Percentiles rank a stretch among this genome's conserved stretches.
phyloP scores from a whole-genome alignment of 2,329 filamentous ascomycete species.

The Botryotinia narcissicola region DNA sequence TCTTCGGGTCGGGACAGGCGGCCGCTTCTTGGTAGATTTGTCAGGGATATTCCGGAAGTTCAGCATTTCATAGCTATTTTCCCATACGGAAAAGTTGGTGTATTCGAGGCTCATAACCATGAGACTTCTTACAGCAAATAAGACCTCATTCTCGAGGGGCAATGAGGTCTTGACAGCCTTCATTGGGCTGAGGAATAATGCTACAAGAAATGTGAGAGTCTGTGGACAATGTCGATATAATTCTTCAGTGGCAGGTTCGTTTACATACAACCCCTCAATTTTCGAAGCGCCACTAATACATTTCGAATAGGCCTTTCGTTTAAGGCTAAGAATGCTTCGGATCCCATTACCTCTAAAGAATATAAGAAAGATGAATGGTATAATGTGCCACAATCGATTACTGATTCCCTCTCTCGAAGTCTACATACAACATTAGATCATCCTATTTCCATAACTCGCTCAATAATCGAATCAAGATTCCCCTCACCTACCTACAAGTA shows the following conservation, averaged over 20 bases:
- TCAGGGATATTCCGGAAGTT: not conserved
- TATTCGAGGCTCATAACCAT: conserved; percentile 23
- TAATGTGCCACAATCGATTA: conserved; percentile 76
- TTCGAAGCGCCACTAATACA: not conserved
- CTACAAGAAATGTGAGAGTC: conserved; percentile 23
- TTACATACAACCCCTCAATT: not conserved
- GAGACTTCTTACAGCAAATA: conserved; percentile 28
- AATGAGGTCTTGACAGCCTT: conserved; percentile 23
- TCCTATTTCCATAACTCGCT: conserved; percentile 83
- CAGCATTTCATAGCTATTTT: not conserved
- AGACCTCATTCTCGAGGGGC: conserved; percentile 25
- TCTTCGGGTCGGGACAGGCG: not conserved
- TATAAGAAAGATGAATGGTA: conserved; percentile 78
- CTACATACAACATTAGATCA: conserved; percentile 92
- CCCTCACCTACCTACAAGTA: conserved; percentile 68
- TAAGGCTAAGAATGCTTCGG: not conserved
- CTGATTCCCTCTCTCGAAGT: conserved; percentile 68
- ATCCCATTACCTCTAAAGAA: conserved; percentile 45
- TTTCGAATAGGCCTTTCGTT: not conserved
- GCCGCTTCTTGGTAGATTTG: not conserved
- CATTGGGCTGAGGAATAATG: conserved; percentile 29
- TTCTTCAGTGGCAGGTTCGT: conserved; percentile 30
- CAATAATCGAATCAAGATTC: conserved; percentile 90
- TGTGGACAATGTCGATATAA: conserved; percentile 35
- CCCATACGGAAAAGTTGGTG: not conserved